Percentiles rank a stretch among this genome's conserved stretches.
phyloP scores from a whole-genome alignment of 1,284 basidiomycete genomes.

The Ustilago bromivora region DNA sequence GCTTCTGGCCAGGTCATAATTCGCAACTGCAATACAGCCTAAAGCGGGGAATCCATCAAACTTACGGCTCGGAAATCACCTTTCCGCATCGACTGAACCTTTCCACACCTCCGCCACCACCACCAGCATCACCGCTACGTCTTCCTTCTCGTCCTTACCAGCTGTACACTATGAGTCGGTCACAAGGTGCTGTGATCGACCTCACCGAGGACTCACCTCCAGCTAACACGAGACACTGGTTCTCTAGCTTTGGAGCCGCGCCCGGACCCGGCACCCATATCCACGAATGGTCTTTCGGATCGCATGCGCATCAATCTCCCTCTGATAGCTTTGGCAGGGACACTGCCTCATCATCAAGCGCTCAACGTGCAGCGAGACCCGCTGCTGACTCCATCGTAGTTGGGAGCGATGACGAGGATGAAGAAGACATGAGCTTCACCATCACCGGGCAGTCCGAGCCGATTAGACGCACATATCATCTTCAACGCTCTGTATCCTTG shows the following conservation, averaged over 20 bases:
- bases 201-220: slow-evolving; percentile 59
- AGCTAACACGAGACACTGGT: slow-evolving; percentile 13
- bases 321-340: background rate
- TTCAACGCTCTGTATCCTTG: slow-evolving; percentile 15
- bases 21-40: background rate
- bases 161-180: slow-evolving; percentile 20
- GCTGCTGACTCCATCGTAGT: slow-evolving; percentile 30
- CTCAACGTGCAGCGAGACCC: background rate
- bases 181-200: slow-evolving; percentile 44
- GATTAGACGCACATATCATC: slow-evolving; percentile 10
- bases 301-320: background rate
- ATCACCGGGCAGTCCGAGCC: slow-evolving; percentile 29
- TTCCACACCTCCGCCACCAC: slow-evolving; percentile 12
- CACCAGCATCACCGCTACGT: background rate
- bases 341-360: slow-evolving; percentile 4
- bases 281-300: slow-evolving; percentile 24
- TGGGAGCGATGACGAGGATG: slow-evolving; percentile 46
- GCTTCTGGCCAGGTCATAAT: background rate
- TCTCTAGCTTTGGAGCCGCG: background rate
- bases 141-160: background rate
- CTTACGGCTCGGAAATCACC: too few species aligned
- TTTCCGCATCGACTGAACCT: slow-evolving; percentile 11
- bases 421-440: slow-evolving; percentile 41
- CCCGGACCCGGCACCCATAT: slow-evolving; percentile 23
- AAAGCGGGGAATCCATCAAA: too few species aligned